phyloP scores from a whole-genome alignment of 805 yeast genomes.

The Zygoascus tannicola region DNA sequence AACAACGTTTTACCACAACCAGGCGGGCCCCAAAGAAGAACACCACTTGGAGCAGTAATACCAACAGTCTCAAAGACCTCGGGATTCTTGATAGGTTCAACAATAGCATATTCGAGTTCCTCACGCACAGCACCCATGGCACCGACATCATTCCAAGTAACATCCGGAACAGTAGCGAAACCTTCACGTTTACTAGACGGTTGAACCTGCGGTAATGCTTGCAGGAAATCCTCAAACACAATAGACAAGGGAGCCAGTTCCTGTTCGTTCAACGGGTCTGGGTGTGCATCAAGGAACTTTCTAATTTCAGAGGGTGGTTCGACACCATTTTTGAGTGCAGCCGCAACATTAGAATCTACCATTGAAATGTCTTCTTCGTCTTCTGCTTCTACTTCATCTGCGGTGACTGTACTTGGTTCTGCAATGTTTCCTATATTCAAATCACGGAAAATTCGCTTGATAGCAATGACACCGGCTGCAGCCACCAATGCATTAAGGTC shows the following conservation, averaged over 20 bases:
- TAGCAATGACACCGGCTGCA: constrained; percentile 92
- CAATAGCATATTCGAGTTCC: constrained; percentile 94
- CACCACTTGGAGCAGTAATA: constrained; percentile 95
- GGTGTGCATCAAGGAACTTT: constrained; percentile 40
- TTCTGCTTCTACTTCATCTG: background rate
- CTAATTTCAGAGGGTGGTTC: background rate
- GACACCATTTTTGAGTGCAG: background rate
- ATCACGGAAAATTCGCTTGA: constrained; percentile 75
- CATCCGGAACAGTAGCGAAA: constrained; percentile 96
- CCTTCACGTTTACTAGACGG: constrained; percentile 98
- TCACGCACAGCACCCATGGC: constrained; percentile 73
- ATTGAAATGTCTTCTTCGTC: constrained; percentile 23
- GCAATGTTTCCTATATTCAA: constrained; percentile 5
- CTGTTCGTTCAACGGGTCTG: constrained; percentile 64
- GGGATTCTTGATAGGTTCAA: constrained; percentile 90
- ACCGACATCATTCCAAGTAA: constrained; percentile 91
- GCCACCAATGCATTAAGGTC: constrained; percentile 89
- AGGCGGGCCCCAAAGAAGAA: constrained; percentile 97
- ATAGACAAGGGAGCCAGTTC: constrained; percentile 73
- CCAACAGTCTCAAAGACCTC: constrained; percentile 86
- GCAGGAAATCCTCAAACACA: constrained; percentile 65
- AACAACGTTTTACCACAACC: constrained; percentile 99
- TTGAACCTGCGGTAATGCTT: constrained; percentile 86
- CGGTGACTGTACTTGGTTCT: background rate
- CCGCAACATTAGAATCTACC: constrained; percentile 17